Evolutionary conservation across 1,284 basidiomycete genomes (phyloP), one percentile per base, ranked within the genome.

Genomic region (Quambalaria eucalypti): DNA sequence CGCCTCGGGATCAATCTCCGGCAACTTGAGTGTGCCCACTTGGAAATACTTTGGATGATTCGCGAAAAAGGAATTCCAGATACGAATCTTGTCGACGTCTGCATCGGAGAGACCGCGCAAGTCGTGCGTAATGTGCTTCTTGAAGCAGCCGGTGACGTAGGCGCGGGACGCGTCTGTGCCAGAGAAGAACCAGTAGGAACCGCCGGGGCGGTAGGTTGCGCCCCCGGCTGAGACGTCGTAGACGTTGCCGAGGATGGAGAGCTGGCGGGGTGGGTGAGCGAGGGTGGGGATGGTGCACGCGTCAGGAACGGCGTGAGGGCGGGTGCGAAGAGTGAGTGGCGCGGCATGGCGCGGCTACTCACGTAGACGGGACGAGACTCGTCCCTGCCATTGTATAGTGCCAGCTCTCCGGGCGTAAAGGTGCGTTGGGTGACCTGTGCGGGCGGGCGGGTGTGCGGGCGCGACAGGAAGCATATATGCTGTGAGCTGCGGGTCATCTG

Each of bases 211-310:
- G 76, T 97, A 97, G n/a, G 88, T 84, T 56, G 82, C 80, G 48
- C 84, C 81, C 65, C 84, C 84, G 42, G 79, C 78, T 31, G 84
- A 83, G 40, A 98, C 93, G 72, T 98, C 92, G 78, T 85, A 97
- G 2, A 98, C 90, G 53, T 88, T 85, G 19, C 90, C 88, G 71
- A 90, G 87, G 70, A 97, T 87, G 23, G 65, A 56, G 25, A 70
- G 54, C 55, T 55, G 29, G 23, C 31, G 30, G 23, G 5, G 25
- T 8, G 47, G 39, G 23, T 10, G 30, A 47, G 19, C 33, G 44
- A 42, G n/a, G 33, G 14, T 25, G 46, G 23, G n/a, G 29, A n/a
- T 31, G 29, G 33, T 48, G 62, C 42, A 23, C 23, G 30, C 50
- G 29, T 29, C 9, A 50, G 31, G 10, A 29, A 8, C n/a, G 23